These are phyloP conservation scores for Phyllostachys edulis DNA, from an alignment of 176 grass and related monocot species.

Conservation along the genomic window DNA sequence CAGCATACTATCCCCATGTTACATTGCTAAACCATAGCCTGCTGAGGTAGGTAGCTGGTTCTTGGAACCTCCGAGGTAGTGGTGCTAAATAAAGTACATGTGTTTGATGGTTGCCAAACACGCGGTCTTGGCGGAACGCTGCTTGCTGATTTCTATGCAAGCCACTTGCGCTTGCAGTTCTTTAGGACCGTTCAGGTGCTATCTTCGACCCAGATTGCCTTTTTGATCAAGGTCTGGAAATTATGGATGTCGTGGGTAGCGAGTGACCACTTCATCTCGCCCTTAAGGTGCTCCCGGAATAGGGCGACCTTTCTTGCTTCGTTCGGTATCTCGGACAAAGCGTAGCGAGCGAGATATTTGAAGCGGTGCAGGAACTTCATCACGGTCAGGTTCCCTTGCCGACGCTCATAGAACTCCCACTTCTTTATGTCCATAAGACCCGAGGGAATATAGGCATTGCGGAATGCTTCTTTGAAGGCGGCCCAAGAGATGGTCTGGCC, in stretches of 20 bases:
- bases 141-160: neutral
- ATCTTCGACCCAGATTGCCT: neutral
- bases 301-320: neutral
- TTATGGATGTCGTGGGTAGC: neutral
- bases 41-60: neutral
- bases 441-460: too few relatives aligned
- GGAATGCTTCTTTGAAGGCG: too few relatives aligned
- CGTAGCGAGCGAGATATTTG: neutral
- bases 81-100: accelerated
- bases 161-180: neutral
- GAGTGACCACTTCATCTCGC: neutral
- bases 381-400: neutral
- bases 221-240: neutral
- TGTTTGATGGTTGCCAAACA: neutral
- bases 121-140: neutral
- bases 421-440: too few relatives aligned
- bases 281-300: neutral
- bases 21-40: neutral
- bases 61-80: neutral
- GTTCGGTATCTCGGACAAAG: accelerated
- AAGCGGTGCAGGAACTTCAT: neutral
- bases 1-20: too few relatives aligned
- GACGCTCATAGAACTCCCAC: too few relatives aligned
- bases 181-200: neutral
- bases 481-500: too few relatives aligned